Evolutionary conservation across 768 basidiomycete species (phyloP), one percentile per base, ranked within the genome.

Genomic region (Russula sp.): DNA sequence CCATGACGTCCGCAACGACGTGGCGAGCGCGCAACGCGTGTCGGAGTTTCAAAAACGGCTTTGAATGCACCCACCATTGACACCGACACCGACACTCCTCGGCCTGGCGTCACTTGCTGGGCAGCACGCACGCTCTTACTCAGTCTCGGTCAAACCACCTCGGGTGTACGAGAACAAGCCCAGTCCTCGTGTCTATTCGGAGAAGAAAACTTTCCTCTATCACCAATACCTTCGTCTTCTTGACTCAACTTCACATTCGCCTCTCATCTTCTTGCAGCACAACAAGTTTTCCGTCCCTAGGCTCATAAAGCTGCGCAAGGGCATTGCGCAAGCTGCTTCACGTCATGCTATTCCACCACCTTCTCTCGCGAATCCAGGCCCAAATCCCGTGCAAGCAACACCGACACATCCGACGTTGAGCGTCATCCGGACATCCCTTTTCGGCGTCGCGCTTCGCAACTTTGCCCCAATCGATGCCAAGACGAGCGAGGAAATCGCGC

Each of bases 131-230:
- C 66, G 66, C 20, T 42, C 50, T n/a, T 67, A 67, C 55, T 59
- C 59, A 29, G 77, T 88, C 64, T 84, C 84, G 6, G 72, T 87
- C 47, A 73, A 76, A 43, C 76, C 79, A 4, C 76, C 84, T 38
- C 74, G 79, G 64, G 70, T 78, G 38, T 78, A 83, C 45, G 77
- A 80, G 5, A 75, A 81, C 3, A 86, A 84, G 69, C 74, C 75
- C 36, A 72, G 74, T 32, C 83, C 85, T 0, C 88, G 93, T 46
- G 78, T 82, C 61, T 94, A 92, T 71, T 80, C 80, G 54, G 82
- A 84, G 70, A 87, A 89, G 72, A 97, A 95, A 73, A 78, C 84
- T 2, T 86, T 83, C 73, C 85, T 92, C 71, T 91, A 86, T 75
- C 80, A 83, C 75, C 85, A 87, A 74, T 93, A 93, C 78, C 77